Evolutionary conservation across 768 basidiomycete species (phyloP).

Genomic region (Suillus tomentosus): DNA sequence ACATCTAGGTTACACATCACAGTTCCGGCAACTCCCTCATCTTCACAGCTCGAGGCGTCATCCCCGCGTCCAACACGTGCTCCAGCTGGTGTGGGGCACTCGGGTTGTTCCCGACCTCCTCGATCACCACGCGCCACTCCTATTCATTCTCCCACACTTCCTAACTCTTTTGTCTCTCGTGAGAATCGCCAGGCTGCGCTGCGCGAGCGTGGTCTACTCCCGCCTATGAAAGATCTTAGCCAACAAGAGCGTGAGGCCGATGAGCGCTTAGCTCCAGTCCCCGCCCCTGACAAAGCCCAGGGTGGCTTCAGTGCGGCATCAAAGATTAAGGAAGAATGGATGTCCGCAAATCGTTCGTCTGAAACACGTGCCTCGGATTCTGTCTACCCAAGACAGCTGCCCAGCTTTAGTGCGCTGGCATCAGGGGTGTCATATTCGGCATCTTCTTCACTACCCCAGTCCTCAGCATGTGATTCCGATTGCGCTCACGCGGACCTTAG

Average conservation of each 20-base stretch:
- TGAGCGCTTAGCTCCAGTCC: slow-evolving; percentile 40
- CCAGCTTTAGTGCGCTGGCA: not conserved
- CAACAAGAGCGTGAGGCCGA: slow-evolving; percentile 44
- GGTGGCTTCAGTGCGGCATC: slow-evolving; percentile 45
- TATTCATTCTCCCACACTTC: slow-evolving; percentile 20
- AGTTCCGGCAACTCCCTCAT: slow-evolving; percentile 17
- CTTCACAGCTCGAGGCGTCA: slow-evolving; percentile 9
- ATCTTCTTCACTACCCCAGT: slow-evolving; percentile 5
- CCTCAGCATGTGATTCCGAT: slow-evolving; percentile 8
- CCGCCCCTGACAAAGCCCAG: slow-evolving; percentile 34
- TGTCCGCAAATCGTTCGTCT: slow-evolving; percentile 38
- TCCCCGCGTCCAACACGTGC: slow-evolving; percentile 21
- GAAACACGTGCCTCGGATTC: slow-evolving; percentile 30
- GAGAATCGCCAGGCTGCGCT: slow-evolving; percentile 51
- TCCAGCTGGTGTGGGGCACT: slow-evolving; percentile 8
- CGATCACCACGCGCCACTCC: slow-evolving; percentile 9
- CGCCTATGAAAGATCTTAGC: slow-evolving; percentile 42
- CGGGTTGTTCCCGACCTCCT: not conserved
- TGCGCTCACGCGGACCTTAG: slow-evolving; percentile 15
- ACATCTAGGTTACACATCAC: slow-evolving; percentile 30
- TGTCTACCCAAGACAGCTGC: slow-evolving; percentile 10
- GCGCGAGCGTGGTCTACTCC: slow-evolving; percentile 59
- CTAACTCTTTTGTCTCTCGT: slow-evolving; percentile 27
- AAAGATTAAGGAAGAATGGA: slow-evolving; percentile 56
- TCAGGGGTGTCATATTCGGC: slow-evolving; percentile 8